A percentile compares a stretch with the other conserved stretches of the same genome.
phyloP scores from a whole-genome alignment of 805 yeast species.

The Saccharomycopsis microspora region DNA sequence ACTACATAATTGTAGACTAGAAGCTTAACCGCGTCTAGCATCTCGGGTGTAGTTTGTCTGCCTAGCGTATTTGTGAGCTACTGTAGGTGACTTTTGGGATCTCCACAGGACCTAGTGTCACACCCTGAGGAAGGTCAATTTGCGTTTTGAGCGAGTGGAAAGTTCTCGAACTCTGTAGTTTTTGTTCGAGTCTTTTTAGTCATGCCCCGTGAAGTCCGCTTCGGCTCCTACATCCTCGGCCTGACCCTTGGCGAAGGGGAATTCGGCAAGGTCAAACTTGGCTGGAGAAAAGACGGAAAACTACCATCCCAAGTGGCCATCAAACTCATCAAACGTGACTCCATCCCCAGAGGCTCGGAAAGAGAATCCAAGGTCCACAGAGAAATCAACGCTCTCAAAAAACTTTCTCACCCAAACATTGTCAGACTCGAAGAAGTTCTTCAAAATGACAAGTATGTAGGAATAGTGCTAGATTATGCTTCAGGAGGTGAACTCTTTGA shows the following conservation, averaged over 20 bases:
- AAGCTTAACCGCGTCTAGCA: too few relatives aligned
- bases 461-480: constrained; percentile 93
- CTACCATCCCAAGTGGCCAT: constrained; percentile 84
- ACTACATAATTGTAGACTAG: too few relatives aligned
- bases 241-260: constrained; percentile 97
- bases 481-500: constrained; percentile 96
- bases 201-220: constrained; percentile 57
- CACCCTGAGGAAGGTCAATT: too few relatives aligned
- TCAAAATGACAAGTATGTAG: constrained; percentile 89
- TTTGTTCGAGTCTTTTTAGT: neutral
- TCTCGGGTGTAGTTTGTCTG: too few relatives aligned
- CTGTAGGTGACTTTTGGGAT: too few relatives aligned
- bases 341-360: constrained; percentile 77
- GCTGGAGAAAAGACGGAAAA: constrained; percentile 83
- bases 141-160: too few relatives aligned
- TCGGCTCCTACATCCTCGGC: constrained; percentile 85
- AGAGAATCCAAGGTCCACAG: constrained; percentile 83
- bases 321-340: constrained; percentile 79
- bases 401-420: constrained; percentile 86
- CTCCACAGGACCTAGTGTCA: too few relatives aligned
- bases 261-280: constrained; percentile 93
- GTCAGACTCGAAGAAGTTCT: constrained; percentile 85
- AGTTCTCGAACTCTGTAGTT: too few relatives aligned
- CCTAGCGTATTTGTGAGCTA: too few relatives aligned
- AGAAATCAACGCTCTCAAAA: constrained; percentile 83